These are phyloP conservation scores for Lipomyces mesembrius DNA, from an alignment of 805 yeast species.

Conservation along the genomic window DNA sequence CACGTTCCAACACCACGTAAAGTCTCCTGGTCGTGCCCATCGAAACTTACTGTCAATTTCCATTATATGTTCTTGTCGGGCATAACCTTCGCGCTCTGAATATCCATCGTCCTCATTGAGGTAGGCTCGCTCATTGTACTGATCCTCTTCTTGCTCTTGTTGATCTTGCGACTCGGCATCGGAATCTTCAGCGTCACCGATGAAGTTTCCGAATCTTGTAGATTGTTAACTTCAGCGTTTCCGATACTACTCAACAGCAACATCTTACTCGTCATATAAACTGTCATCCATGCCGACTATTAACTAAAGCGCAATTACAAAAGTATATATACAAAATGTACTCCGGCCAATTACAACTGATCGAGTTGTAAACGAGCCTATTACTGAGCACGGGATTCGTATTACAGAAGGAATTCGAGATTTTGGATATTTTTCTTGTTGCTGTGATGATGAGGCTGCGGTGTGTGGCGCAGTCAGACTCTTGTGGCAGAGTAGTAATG, in stretches of 20 bases:
- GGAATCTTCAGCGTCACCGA: slow-evolving; percentile 58
- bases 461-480: too few species aligned
- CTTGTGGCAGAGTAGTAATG: too few species aligned
- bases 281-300: slow-evolving; percentile 55
- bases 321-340: neutral
- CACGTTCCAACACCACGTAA: neutral
- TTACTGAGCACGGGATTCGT: neutral
- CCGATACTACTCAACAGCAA: neutral
- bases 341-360: neutral
- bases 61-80: slow-evolving; percentile 27
- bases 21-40: neutral
- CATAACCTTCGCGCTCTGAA: neutral
- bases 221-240: slow-evolving; percentile 34
- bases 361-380: neutral
- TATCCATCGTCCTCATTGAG: slow-evolving; percentile 9
- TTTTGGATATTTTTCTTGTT: too few species aligned
- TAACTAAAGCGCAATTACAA: neutral
- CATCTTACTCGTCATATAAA: slow-evolving; percentile 69
- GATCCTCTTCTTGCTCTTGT: slow-evolving; percentile 26
- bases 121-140: slow-evolving; percentile 11
- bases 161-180: slow-evolving; percentile 48
- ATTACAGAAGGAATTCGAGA: neutral
- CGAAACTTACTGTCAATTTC: slow-evolving; percentile 23
- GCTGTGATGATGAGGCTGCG: too few species aligned
- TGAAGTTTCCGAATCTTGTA: slow-evolving; percentile 61